phyloP scores from a whole-genome alignment of 257 asterid genomes.

The Apocynum venetum region DNA sequence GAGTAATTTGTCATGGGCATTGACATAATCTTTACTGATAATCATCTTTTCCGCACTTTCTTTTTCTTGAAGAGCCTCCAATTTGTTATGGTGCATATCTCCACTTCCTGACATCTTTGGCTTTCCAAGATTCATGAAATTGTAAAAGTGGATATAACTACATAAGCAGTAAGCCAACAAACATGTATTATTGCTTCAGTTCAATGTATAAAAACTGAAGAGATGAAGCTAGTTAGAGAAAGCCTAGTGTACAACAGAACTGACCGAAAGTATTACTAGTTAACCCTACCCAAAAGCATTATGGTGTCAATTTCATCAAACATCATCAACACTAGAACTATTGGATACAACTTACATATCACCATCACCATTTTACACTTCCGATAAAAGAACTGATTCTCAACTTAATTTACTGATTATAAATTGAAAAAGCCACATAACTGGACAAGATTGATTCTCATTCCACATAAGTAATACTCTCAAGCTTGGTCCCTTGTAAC shows the following conservation, averaged over 20 bases:
- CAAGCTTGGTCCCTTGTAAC: too few species aligned
- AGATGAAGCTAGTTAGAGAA: background rate
- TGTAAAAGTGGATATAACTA: background rate
- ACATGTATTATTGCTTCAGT: background rate
- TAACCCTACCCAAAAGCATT: background rate
- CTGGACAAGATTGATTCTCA: background rate
- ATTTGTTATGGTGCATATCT: slow-evolving; percentile 7
- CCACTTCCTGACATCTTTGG: slow-evolving; percentile 4
- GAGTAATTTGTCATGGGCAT: slow-evolving; percentile 16
- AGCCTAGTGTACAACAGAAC: background rate
- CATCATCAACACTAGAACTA: background rate
- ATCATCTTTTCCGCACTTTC: slow-evolving; percentile 19
- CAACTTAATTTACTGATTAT: background rate
- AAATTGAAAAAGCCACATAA: background rate
- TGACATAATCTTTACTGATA: slow-evolving; percentile 12
- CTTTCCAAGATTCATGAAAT: too few species aligned
- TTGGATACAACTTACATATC: background rate
- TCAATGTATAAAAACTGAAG: background rate
- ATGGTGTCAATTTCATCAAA: background rate
- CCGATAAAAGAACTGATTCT: background rate
- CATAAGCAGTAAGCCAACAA: background rate
- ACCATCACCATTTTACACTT: background rate
- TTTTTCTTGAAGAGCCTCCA: slow-evolving; percentile 19
- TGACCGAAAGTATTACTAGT: background rate
- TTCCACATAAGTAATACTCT: too few species aligned